Evolutionary conservation across 345 rosid genomes (phyloP), one percentile per base, ranked within the genome.

Genomic region (Alliaria petiolata): DNA sequence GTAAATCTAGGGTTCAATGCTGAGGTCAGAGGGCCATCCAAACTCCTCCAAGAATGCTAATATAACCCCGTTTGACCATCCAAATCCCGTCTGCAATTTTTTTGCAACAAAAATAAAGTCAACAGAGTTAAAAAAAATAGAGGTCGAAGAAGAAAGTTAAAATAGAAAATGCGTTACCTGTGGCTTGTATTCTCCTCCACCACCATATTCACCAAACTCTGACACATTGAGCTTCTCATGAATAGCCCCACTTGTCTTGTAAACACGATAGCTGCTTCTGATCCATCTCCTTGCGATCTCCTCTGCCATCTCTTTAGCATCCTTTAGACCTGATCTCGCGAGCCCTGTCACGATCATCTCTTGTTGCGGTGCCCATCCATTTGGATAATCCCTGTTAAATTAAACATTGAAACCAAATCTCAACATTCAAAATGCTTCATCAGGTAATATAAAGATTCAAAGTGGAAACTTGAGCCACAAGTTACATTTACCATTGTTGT

Each of bases 41-140:
- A 86, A 91, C 79, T 88, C 97, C 64, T 95, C 96, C 84, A 95
- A 65, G 76, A 95, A 86, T 20, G 95, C 62, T 83, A 95, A 74
- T 22, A 85, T 83, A 45, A 95, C 97, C 35, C 96, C 97, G 69
- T 89, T 95, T n/a, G 99, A 82, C 99, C 97, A 95, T 15, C 95
- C 96, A 65, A 95, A 95, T 46, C 98, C 97, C 19, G 92, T 89
- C 96, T 93, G 87, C 83, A 83, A 6, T n/a, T n/a, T 10, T 65
- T 15, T 59, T 12, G 17, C n/a, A 47, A 38, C 22, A 35, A 55
- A 28, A 64, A 45, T 26, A 17, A 56, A 38, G 26, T 65, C 52
- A 61, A 53, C 28, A n/a, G n/a, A n/a, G n/a, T n/a, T 1, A 57
- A n/a, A 56, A 45, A 28, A 73, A 54, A 44, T n/a, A n/a, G n/a